Base-by-base conservation (phyloP, 163 green algal species). In the Scenedesmus sp. region DNA sequence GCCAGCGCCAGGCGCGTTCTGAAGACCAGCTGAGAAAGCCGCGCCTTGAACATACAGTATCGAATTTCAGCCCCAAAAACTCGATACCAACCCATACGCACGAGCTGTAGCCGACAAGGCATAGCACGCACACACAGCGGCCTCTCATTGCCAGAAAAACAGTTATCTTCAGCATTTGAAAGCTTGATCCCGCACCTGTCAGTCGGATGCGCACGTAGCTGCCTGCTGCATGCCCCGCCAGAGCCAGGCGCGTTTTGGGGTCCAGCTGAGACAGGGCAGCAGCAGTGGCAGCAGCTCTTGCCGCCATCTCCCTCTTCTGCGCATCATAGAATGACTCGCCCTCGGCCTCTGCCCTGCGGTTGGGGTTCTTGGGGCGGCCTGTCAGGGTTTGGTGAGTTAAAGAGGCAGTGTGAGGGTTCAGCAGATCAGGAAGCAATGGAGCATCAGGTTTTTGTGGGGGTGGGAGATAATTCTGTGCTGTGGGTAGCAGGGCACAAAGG, bases 141-240 rank as follows among this genome's bases (percentile, higher is more conserved):
- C 34, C 34, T 46, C 34, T 46, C 34, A 46, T 46, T 46, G 34
- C 34, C 34, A 46, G 34, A 46, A 46, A 46, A 46, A 46, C 34
- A 46, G 34, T 46, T 46, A 82, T 26, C 18, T 82, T 82, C 9
- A 46, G 18, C 46, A 55, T 13, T 84, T 60, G 23, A 4, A 20
- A 54, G 82, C 73, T 10, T 59, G 12, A 88, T n/a, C 26, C 23
- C 89, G 86, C 84, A 95, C 97, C 96, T 88, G 87, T 95, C 90
- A 99, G 97, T 12, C 96, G 92, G 84, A 99, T 91, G 23, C 98
- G 95, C 84, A 99, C 94, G 94, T 99, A 99, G 0, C 94, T 93
- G 1, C 98, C 98, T 15, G 97, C 95, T 18, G 94, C 93, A 92
- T 97, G 93, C n/a, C 98, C 98, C 93, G 99, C 98, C 96, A 99